phyloP scores from a whole-genome alignment of 2,329 filamentous ascomycete genomes.

The Scytalidium lignicola region DNA sequence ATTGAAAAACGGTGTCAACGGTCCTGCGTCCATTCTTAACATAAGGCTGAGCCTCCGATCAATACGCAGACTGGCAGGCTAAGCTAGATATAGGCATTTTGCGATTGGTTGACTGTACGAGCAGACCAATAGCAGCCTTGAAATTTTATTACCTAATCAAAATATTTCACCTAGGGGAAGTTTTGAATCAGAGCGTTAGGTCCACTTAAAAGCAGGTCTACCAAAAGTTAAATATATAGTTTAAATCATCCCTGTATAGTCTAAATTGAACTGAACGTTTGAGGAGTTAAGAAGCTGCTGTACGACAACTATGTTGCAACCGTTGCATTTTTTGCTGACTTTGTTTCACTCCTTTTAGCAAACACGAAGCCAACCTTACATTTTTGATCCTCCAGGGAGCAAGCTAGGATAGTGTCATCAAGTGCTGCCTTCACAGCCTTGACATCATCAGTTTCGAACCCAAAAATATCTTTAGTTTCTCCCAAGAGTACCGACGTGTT shows the following conservation, averaged over 20 bases:
- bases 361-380: constrained; percentile 43
- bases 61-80: background rate
- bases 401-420: constrained; percentile 45
- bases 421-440: constrained; percentile 30
- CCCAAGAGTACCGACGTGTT: constrained; percentile 34
- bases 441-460: constrained; percentile 28
- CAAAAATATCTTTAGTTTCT: constrained; percentile 26
- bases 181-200: too few relatives aligned
- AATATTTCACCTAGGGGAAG: too few relatives aligned
- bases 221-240: too few relatives aligned
- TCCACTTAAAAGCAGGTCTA: too few relatives aligned
- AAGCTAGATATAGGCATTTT: background rate
- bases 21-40: background rate
- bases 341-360: constrained; percentile 29
- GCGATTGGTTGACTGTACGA: background rate
- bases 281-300: too few relatives aligned
- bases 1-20: too few relatives aligned
- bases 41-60: background rate
- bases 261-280: too few relatives aligned
- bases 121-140: too few relatives aligned
- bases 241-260: too few relatives aligned
- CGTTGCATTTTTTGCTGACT: too few relatives aligned
- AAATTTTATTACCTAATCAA: too few relatives aligned
- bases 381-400: constrained; percentile 38
- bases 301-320: background rate